These are phyloP conservation scores for Drechslerella coelobrocha DNA, from an alignment of 2,329 filamentous ascomycete species.

Conservation along the genomic window DNA sequence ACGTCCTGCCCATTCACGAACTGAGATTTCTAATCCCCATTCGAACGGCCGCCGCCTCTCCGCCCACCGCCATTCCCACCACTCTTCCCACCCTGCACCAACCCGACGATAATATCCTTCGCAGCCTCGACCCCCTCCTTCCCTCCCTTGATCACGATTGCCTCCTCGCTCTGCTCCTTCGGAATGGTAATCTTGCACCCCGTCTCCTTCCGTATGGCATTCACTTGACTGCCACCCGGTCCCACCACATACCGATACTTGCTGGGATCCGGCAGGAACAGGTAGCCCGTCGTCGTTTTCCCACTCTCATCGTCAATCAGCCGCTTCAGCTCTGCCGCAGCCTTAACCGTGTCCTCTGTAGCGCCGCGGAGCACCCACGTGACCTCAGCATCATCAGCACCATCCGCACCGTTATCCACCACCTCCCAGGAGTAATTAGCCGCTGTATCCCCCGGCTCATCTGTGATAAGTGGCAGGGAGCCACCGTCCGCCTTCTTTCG, in stretches of 20 bases:
- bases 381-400: slow-evolving; percentile 65
- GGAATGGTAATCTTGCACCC: slow-evolving; percentile 94
- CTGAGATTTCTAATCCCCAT: slow-evolving; percentile 48
- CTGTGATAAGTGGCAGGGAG: slow-evolving; percentile 87
- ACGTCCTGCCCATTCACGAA: slow-evolving; percentile 36
- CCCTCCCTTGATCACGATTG: slow-evolving; percentile 85
- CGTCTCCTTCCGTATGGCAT: slow-evolving; percentile 87
- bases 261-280: slow-evolving; percentile 85
- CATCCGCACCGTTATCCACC: slow-evolving; percentile 67
- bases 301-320: slow-evolving; percentile 75
- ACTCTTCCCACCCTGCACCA: slow-evolving; percentile 63
- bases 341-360: slow-evolving; percentile 79
- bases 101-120: slow-evolving; percentile 84
- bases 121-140: slow-evolving; percentile 83
- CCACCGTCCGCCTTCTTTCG: slow-evolving; percentile 66
- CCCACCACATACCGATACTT: slow-evolving; percentile 92
- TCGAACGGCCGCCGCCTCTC: slow-evolving; percentile 20
- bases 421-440: slow-evolving; percentile 82
- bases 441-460: slow-evolving; percentile 67
- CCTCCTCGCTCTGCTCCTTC: slow-evolving; percentile 77
- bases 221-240: slow-evolving; percentile 86
- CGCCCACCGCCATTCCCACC: slow-evolving; percentile 17
- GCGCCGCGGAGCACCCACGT: slow-evolving; percentile 88
- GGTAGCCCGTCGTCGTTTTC: slow-evolving; percentile 78
- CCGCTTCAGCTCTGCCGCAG: slow-evolving; percentile 74